Evolutionary conservation across 2,329 filamentous ascomycete genomes (phyloP).

Genomic region (Aspergillus fumigatus): DNA sequence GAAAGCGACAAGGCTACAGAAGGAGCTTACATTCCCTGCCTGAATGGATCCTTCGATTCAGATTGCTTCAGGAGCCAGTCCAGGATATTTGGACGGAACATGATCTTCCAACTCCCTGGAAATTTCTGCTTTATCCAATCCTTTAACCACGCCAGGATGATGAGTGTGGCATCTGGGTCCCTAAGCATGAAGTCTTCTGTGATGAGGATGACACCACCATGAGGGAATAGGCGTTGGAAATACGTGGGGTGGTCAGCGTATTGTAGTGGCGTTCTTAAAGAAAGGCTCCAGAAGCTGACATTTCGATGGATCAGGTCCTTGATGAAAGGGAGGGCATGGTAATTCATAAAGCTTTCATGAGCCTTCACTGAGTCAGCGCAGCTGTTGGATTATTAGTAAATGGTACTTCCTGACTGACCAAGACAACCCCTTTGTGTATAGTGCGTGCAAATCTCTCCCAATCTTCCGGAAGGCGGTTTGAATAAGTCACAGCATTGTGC

Average conservation of each 20-base stretch:
- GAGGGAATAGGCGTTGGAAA: constrained; percentile 35
- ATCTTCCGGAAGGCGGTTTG: constrained; percentile 26
- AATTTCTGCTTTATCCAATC: constrained; percentile 16
- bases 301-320: constrained; percentile 17
- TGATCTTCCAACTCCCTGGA: constrained; percentile 34
- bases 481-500: constrained; percentile 24
- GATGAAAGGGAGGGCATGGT: constrained; percentile 25
- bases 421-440: constrained; percentile 23
- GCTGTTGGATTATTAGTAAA: not conserved
- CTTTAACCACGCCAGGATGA: constrained; percentile 36
- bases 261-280: constrained; percentile 23
- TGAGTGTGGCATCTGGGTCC: constrained; percentile 25
- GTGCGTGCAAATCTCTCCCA: constrained; percentile 33
- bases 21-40: constrained; percentile 17
- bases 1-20: not conserved
- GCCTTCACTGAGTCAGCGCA: constrained; percentile 25
- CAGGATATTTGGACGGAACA: constrained; percentile 34
- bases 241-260: constrained; percentile 18
- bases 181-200: constrained; percentile 38
- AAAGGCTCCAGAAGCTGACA: constrained; percentile 35
- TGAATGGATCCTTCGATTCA: constrained; percentile 8
- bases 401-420: constrained; percentile 25
- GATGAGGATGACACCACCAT: constrained; percentile 35
- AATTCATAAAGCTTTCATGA: constrained; percentile 32
- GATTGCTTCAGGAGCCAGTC: constrained; percentile 29